Evolutionary conservation across 2,329 filamentous ascomycete species (phyloP), one percentile per base, ranked within the genome.

Genomic region (Lecanicillium sp.): DNA sequence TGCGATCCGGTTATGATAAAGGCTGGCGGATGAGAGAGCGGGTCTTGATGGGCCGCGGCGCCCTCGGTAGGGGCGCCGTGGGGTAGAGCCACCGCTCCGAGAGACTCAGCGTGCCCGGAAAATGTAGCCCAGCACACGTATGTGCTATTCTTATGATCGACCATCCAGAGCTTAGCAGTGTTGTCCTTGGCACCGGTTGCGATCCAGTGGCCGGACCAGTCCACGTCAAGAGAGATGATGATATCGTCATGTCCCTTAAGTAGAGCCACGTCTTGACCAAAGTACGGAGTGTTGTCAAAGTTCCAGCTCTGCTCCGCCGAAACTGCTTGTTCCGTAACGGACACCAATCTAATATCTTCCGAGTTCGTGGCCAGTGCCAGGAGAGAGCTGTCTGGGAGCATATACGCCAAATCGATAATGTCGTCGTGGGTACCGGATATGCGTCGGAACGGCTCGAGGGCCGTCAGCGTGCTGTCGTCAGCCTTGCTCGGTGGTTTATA

Each of bases 381-480:
- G 37, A 94, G 65, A 3, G 87, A 90, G 41, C 77, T 79, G 51
- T 94, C 82, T 0, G 81, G 77, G 2, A 92, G 78, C 39, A 97
- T 70, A 53, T 92, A 96, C 20, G 83, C 85, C 25, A 98, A 67
- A 56, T 98, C 94, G 49, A 98, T 96, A 37, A 98, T 88, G 59
- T 98, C 92, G 57, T 98, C 94, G 59, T 97, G 88, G 6, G 92
- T 96, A 38, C 92, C 94, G 4, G 90, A 95, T 49, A 98, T 94
- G 32, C 87, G 78, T 49, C 85, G 79, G 32, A 85, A 72, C 1
- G 64, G 84, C 55, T 61, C 66, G 51, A 56, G 70, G 46, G 52
- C 54, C 42, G 62, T 54, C 44, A 63, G 54, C 31, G 58, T 49
- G 29, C 50, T 44, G 28, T 60, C 37, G 28, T 63, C 46, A 10